Conservation (phyloP, 176 grass and related monocot species). For the Luzula sylvatica region DNA sequence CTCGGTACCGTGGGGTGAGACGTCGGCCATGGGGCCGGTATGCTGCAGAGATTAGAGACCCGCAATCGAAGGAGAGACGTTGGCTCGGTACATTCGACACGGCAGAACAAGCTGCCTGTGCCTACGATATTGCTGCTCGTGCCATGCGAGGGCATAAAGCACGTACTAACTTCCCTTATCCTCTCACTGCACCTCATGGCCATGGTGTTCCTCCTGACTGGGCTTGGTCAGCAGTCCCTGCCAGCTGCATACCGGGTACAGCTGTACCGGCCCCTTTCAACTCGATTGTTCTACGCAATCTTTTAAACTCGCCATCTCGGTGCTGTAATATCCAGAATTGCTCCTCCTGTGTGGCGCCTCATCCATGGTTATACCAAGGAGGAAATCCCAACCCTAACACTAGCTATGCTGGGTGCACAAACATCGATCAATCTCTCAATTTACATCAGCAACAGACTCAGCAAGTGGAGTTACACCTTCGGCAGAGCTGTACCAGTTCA, state of each 20-base stretch:
- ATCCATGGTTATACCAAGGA: constrained; percentile 11
- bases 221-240: constrained; percentile 17
- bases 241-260: too few relatives aligned
- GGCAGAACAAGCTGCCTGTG: constrained; percentile 89
- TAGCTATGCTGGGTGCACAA: background rate
- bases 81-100: constrained; percentile 99
- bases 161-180: constrained; percentile 82
- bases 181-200: background rate
- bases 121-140: constrained; percentile 88
- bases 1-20: constrained; percentile 76
- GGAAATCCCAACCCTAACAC: background rate
- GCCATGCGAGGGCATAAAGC: constrained; percentile 89
- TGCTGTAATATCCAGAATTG: constrained; percentile 34
- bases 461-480: background rate
- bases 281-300: background rate
- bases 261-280: background rate
- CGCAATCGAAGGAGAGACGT: constrained; percentile 68
- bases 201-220: constrained; percentile 8
- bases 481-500: background rate
- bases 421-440: background rate
- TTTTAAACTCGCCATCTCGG: constrained; percentile 24
- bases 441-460: background rate
- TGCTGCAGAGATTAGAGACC: constrained; percentile 92
- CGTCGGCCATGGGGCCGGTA: constrained; percentile 89
- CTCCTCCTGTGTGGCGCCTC: constrained; percentile 30